Evolutionary conservation across 1,139 yeast species (phyloP).

Genomic region (Citeromyces hawaiiensis): DNA sequence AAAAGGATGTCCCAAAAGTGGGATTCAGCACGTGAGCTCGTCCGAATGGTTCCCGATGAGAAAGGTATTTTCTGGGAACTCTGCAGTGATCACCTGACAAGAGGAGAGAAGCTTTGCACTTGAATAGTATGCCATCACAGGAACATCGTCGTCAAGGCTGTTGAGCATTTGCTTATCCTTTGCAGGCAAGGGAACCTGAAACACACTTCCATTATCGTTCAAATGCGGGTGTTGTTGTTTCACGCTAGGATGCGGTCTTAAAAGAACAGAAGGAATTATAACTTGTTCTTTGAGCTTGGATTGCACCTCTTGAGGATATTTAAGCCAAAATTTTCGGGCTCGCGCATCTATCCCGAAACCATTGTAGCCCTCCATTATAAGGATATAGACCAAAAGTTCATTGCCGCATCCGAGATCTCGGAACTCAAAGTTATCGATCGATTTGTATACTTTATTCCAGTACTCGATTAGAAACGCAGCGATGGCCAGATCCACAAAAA

Average conservation of each 20-base stretch:
- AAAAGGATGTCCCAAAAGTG: conserved; percentile 74
- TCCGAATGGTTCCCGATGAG: conserved; percentile 93
- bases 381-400: conserved; percentile 70
- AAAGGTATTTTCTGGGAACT: conserved; percentile 59
- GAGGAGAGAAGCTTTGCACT: conserved; percentile 39
- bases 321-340: conserved; percentile 75
- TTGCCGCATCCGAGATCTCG: conserved; percentile 95
- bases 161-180: conserved; percentile 7
- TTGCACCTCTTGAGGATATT: conserved; percentile 53
- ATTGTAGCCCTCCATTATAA: conserved; percentile 63
- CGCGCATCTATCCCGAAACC: conserved; percentile 91
- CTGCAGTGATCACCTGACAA: conserved; percentile 51
- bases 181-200: conserved; percentile 32
- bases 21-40: conserved; percentile 93
- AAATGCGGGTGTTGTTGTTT: conserved; percentile 38
- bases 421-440: conserved; percentile 44
- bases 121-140: conserved; percentile 28
- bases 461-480: conserved; percentile 90
- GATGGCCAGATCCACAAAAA: conserved; percentile 90
- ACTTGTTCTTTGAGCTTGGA: conserved; percentile 56
- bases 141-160: conserved; percentile 14
- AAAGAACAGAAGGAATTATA: conserved; percentile 57
- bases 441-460: conserved; percentile 54
- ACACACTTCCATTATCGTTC: conserved; percentile 45
- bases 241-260: conserved; percentile 57